Evolutionary conservation across 139 green algal species (phyloP).

Genomic region (Tetraselmis chui): DNA sequence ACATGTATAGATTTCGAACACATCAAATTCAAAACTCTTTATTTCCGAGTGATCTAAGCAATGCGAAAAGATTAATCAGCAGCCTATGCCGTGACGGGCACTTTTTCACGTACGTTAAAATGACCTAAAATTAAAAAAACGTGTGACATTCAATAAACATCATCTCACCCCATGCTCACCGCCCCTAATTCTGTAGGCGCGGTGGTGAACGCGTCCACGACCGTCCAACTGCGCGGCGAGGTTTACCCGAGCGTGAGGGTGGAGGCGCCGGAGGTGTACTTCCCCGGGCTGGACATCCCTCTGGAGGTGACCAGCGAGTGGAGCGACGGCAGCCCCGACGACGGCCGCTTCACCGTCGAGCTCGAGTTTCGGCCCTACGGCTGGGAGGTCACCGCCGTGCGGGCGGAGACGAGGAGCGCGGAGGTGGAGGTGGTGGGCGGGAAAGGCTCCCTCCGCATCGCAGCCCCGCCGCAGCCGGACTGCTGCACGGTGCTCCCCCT

Average conservation of each 20-base stretch:
- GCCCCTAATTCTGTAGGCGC: background rate
- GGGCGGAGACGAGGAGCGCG: background rate
- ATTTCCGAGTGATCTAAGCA: too few species aligned
- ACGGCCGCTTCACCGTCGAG: background rate
- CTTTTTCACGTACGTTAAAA: too few species aligned
- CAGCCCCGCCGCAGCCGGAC: background rate
- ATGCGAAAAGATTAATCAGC: too few species aligned
- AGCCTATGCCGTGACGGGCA: too few species aligned
- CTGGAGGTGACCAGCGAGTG: background rate
- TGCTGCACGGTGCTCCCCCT: background rate
- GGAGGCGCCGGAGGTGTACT: background rate
- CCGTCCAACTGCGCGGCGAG: background rate
- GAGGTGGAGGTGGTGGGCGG: background rate
- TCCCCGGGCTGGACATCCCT: background rate
- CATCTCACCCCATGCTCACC: background rate
- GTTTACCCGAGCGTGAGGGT: background rate
- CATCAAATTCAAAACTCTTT: too few species aligned
- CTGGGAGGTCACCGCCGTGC: background rate
- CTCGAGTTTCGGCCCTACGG: background rate
- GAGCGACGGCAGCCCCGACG: background rate
- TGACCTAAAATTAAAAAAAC: too few species aligned
- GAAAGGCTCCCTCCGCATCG: background rate
- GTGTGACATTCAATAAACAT: too few species aligned
- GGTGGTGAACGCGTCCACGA: background rate
- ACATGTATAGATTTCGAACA: too few species aligned